Evolutionary conservation across 352 stramenopile genomes (phyloP), one percentile per base, ranked within the genome.

Genomic region (Pythium oligandrum): DNA sequence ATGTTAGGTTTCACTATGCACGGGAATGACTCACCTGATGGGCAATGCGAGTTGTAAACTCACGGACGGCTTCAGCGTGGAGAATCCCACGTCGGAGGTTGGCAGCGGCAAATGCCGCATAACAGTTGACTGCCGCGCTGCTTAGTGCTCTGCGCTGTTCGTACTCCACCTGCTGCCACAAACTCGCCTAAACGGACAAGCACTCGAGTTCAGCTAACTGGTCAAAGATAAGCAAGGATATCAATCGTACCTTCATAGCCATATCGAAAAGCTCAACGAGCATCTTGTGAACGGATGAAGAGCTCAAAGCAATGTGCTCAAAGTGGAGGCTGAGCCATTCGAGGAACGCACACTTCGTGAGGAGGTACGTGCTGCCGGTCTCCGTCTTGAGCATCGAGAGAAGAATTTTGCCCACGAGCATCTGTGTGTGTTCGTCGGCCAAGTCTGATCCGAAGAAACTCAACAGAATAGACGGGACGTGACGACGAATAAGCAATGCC

Each of bases 371-470:
- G 2, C 67, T 62, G 37, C 82, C 82, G 4, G 66, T 62, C 3
- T 63, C 55, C 3, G 82, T 91, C 31, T 66, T 54, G 17, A 91
- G 63, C 9, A 75, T 67, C 17, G 65, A 54, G 4, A 57, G 39
- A 17, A 95, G 32, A 61, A 95, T 91, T 30, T 66, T 76, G 9
- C 62, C 68, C 47, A 95, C 76, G 32, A 92, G 66, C 32, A 71
- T 59, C 53, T 89, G 80, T 4, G 84, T 92, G 55, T 95, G 76
- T 8, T 80, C 80, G 61, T 93, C 84, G 0, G 79, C 77, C 30
- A 92, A 61, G 26, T 86, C 78, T 3, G 84, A 92, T 38, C 53
- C 57, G 62, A 85, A 93, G 48, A 92, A 95, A 40, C 83, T 93
- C 44, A 93, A 54, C 34, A 95, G 57, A 59, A 95, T 88, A 7